phyloP scores from a whole-genome alignment of 805 yeast genomes.

The Saccharomycopsis lassenensis region DNA sequence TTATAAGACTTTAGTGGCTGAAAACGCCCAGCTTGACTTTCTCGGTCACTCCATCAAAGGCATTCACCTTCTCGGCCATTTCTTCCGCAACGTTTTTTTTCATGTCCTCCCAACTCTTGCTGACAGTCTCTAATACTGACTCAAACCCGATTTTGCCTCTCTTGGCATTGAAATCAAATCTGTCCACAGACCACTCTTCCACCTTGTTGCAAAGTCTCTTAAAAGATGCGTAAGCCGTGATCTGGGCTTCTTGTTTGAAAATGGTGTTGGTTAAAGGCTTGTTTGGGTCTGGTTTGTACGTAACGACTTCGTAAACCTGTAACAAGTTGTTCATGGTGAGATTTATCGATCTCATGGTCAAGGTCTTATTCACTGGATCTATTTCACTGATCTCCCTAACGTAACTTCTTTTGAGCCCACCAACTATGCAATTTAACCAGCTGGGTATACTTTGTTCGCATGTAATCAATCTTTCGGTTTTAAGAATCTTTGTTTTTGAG shows the following conservation, averaged over 20 bases:
- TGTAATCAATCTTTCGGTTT: slow-evolving; percentile 81
- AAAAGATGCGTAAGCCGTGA: slow-evolving; percentile 73
- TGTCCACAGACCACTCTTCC: slow-evolving; percentile 85
- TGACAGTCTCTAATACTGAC: slow-evolving; percentile 42
- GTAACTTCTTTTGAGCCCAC: slow-evolving; percentile 61
- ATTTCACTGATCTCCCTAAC: slow-evolving; percentile 87
- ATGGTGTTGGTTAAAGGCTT: slow-evolving; percentile 42
- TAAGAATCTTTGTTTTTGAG: slow-evolving; percentile 39
- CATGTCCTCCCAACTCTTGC: slow-evolving; percentile 13
- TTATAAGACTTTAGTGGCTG: too few relatives aligned
- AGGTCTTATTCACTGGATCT: slow-evolving; percentile 49
- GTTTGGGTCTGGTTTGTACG: slow-evolving; percentile 56
- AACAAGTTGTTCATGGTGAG: slow-evolving; percentile 68
- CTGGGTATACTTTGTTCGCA: slow-evolving; percentile 78
- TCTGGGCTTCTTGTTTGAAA: slow-evolving; percentile 77
- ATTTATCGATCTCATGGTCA: slow-evolving; percentile 78
- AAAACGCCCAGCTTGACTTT: slow-evolving; percentile 15
- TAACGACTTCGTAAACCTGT: slow-evolving; percentile 79
- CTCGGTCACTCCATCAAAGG: slow-evolving; percentile 16
- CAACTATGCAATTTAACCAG: slow-evolving; percentile 68
- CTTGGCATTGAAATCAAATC: slow-evolving; percentile 80
- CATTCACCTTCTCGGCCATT: slow-evolving; percentile 9
- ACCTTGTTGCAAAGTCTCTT: slow-evolving; percentile 62
- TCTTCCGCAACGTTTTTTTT: slow-evolving; percentile 5
- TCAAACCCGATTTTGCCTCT: slow-evolving; percentile 83